A percentile compares a stretch with the other conserved stretches of the same genome.
Conservation (phyloP, 2,329 filamentous ascomycete species). For the Fusarium albosuccineum region DNA sequence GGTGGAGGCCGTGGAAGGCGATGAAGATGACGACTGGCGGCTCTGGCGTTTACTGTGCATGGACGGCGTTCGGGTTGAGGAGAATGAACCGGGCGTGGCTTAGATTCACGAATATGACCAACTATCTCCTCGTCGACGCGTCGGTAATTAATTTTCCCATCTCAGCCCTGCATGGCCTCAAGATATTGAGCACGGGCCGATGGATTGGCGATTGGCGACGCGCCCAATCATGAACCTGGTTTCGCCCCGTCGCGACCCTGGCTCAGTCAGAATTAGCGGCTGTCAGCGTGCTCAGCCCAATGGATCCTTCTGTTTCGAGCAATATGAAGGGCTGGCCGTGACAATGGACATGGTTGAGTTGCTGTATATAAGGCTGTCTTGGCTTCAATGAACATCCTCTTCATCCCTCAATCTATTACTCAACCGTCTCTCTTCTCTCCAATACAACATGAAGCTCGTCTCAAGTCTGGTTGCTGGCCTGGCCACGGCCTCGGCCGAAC, state of each 20-base stretch:
- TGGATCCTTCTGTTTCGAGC: neutral
- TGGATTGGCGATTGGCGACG: conserved; percentile 19
- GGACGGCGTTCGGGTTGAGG: conserved; percentile 29
- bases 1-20: conserved; percentile 51
- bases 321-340: neutral
- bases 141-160: neutral
- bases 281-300: neutral
- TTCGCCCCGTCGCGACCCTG: neutral
- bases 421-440: no score
- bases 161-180: conserved; percentile 4
- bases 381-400: neutral
- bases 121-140: neutral
- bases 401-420: neutral
- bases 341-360: neutral
- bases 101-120: conserved; percentile 3
- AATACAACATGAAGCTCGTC: neutral
- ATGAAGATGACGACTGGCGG: conserved; percentile 24
- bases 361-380: conserved; percentile 7
- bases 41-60: conserved; percentile 16
- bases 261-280: neutral
- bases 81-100: conserved; percentile 16
- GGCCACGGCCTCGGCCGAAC: conserved; percentile 3
- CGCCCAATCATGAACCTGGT: conserved; percentile 24
- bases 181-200: neutral
- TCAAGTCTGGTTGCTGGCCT: neutral